Evolutionary conservation across 345 rosid genomes (phyloP).

Genomic region (Citrus medica): DNA sequence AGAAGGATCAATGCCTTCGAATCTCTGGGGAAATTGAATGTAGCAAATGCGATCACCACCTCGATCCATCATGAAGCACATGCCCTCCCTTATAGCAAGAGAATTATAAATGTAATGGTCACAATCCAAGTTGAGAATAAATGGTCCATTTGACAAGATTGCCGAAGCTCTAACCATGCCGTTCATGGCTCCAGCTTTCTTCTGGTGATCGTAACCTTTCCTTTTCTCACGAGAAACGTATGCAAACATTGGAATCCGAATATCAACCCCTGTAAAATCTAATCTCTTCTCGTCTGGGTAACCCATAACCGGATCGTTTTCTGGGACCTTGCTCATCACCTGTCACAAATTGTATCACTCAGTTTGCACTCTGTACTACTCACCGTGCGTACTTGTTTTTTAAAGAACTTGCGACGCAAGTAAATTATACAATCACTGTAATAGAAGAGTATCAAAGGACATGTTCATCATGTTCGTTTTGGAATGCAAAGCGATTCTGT

Average conservation of each 20-base stretch:
- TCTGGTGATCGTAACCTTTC: constrained; percentile 82
- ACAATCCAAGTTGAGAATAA: constrained; percentile 83
- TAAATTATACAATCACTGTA: no score
- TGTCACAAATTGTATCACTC: constrained; percentile 9
- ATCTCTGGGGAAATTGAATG: constrained; percentile 90
- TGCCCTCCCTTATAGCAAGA: constrained; percentile 75
- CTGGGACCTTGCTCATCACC: constrained; percentile 87
- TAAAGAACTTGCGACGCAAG: no score
- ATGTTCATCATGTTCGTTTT: background rate
- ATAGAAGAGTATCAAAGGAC: background rate
- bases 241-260: constrained; percentile 79
- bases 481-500: no score
- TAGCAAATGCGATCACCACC: constrained; percentile 90
- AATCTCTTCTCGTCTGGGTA: constrained; percentile 55
- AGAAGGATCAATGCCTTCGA: constrained; percentile 95
- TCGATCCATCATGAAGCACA: constrained; percentile 99
- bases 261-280: constrained; percentile 75
- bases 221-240: constrained; percentile 85
- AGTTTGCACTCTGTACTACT: no score
- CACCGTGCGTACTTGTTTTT: no score
- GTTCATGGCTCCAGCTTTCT: constrained; percentile 97
- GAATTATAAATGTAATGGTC: constrained; percentile 85
- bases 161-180: constrained; percentile 95
- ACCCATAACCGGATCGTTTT: constrained; percentile 67
- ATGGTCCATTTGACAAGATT: constrained; percentile 77